Conservation (phyloP, 2,329 filamentous ascomycete species). For the Claviceps sp. region DNA sequence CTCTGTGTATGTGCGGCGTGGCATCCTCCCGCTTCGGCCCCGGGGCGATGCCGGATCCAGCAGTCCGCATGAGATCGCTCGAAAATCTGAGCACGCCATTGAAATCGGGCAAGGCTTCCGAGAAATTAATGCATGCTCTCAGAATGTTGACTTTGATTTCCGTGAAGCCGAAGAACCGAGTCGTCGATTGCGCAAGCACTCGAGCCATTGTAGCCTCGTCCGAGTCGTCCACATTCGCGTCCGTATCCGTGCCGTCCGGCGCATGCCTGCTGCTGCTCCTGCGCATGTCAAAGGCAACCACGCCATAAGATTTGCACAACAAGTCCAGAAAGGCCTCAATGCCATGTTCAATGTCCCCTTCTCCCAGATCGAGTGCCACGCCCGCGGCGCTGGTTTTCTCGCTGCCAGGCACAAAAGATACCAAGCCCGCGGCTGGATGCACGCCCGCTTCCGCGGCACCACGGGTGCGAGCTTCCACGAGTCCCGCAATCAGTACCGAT, state of each 20-base stretch:
- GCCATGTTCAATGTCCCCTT: conserved; percentile 51
- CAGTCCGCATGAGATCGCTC: conserved; percentile 67
- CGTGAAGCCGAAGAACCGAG: conserved; percentile 61
- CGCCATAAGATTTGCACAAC: conserved; percentile 49
- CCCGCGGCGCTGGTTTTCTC: conserved; percentile 36
- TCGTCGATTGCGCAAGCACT: conserved; percentile 44
- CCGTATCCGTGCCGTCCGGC: neutral
- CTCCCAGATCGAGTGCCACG: conserved; percentile 43
- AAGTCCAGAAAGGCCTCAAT: conserved; percentile 50
- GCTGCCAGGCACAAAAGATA: conserved; percentile 49
- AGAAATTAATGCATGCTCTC: conserved; percentile 82
- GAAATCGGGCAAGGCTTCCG: conserved; percentile 86
- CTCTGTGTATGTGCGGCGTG: conserved; percentile 55
- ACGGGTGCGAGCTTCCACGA: conserved; percentile 82
- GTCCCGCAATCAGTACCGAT: conserved; percentile 64
- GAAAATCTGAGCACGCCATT: conserved; percentile 81
- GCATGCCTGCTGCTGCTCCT: conserved; percentile 8
- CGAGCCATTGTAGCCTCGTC: conserved; percentile 40
- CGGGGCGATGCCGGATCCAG: conserved; percentile 67
- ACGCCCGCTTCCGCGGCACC: conserved; percentile 94
- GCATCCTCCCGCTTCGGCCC: conserved; percentile 54
- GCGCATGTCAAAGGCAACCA: conserved; percentile 36
- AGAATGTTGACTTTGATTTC: conserved; percentile 77
- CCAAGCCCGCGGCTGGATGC: conserved; percentile 79
- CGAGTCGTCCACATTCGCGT: conserved; percentile 25